A percentile compares a stretch with the other conserved stretches of the same genome.
Evolutionary conservation across 2,329 filamentous ascomycete species (phyloP).

Genomic region (Microsporum canis): DNA sequence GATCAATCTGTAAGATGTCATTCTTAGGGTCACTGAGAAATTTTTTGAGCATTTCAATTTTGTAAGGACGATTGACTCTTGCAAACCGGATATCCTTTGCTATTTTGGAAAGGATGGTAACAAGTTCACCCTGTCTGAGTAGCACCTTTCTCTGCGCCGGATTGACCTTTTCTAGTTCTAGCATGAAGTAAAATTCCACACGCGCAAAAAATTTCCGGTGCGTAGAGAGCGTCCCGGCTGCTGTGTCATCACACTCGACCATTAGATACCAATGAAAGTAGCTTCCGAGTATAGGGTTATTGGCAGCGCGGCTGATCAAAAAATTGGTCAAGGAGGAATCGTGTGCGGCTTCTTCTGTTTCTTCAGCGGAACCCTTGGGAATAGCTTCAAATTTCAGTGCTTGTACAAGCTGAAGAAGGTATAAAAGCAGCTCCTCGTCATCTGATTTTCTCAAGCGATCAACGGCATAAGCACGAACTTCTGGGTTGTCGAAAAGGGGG

Average conservation of each 20-base stretch:
- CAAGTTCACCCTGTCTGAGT: constrained; percentile 76
- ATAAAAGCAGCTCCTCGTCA: constrained; percentile 81
- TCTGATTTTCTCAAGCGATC: constrained; percentile 83
- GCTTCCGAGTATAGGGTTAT: constrained; percentile 83
- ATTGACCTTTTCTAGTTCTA: constrained; percentile 65
- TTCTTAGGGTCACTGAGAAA: constrained; percentile 82
- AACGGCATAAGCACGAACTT: constrained; percentile 86
- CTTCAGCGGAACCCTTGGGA: constrained; percentile 46
- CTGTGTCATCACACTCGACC: constrained; percentile 85
- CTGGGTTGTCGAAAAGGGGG: constrained; percentile 77
- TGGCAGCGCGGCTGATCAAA: constrained; percentile 73
- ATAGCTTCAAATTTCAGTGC: constrained; percentile 88
- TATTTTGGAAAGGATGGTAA: constrained; percentile 76
- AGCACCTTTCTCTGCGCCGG: constrained; percentile 63
- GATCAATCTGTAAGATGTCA: constrained; percentile 70
- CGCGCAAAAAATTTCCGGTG: constrained; percentile 82
- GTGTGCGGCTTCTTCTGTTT: constrained; percentile 47
- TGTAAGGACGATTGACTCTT: constrained; percentile 63
- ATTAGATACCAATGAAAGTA: constrained; percentile 98
- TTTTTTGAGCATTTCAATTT: constrained; percentile 73
- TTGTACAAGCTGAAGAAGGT: constrained; percentile 87
- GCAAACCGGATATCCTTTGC: constrained; percentile 78
- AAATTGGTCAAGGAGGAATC: constrained; percentile 85
- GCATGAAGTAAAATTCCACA: constrained; percentile 94
- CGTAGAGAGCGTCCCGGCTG: constrained; percentile 59